Conservation (phyloP, 225 moss, liverwort and hornwort genomes). For the Marchantia polymorpha region DNA sequence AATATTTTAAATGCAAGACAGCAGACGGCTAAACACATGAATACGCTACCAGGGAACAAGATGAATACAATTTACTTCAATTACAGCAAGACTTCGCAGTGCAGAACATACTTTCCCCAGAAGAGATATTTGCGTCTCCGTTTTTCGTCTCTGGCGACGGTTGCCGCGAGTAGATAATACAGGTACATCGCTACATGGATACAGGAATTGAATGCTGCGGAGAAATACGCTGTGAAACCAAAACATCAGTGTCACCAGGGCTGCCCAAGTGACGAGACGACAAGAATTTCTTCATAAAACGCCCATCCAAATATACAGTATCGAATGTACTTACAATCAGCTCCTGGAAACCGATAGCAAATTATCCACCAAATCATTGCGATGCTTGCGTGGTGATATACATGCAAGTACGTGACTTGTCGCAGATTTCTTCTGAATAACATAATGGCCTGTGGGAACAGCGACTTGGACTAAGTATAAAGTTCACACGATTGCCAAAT, state of each 20-base stretch:
- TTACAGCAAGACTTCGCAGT: background rate
- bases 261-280: too few relatives aligned
- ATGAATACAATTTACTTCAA: too few relatives aligned
- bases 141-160: constrained; percentile 61
- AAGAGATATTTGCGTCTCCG: constrained; percentile 80
- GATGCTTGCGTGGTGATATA: constrained; percentile 90
- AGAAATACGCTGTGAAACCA: constrained; percentile 71
- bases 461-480: background rate
- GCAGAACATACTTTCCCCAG: constrained; percentile 96
- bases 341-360: constrained; percentile 60
- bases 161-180: constrained; percentile 80
- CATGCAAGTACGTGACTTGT: constrained; percentile 74
- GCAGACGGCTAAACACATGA: too few relatives aligned
- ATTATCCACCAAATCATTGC: constrained; percentile 88
- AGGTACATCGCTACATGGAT: constrained; percentile 85
- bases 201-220: constrained; percentile 75
- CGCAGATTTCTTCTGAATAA: constrained; percentile 74
- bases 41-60: too few relatives aligned
- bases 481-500: too few relatives aligned
- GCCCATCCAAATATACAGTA: too few relatives aligned
- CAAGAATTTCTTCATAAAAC: too few relatives aligned
- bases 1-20: too few relatives aligned
- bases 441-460: constrained; percentile 64
- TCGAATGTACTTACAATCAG: constrained; percentile 48
- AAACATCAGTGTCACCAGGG: background rate